Evolutionary conservation across 176 grass and related monocot genomes (phyloP).

Genomic region (Luzula sylvatica): DNA sequence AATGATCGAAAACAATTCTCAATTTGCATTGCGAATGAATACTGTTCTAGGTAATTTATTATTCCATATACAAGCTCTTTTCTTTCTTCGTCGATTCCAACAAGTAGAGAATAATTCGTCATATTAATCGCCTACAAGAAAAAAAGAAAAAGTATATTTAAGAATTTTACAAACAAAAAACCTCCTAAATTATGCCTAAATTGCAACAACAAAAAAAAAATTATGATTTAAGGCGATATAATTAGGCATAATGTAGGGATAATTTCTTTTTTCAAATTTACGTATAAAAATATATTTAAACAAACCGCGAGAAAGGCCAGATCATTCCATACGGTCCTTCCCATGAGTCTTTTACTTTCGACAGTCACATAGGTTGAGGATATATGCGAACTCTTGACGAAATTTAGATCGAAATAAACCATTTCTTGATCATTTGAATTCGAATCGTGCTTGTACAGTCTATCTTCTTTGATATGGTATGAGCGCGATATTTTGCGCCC

Average conservation of each 20-base stretch:
- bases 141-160: neutral
- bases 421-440: constrained; percentile 22
- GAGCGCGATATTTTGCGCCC: constrained; percentile 34
- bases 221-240: too few species aligned
- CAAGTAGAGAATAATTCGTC: constrained; percentile 57
- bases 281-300: neutral
- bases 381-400: constrained; percentile 40
- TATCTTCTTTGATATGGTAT: constrained; percentile 60
- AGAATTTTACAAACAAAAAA: too few species aligned
- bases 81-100: constrained; percentile 41
- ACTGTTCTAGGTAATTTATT: constrained; percentile 51
- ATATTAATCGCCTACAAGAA: constrained; percentile 55
- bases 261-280: neutral
- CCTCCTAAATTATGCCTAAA: neutral
- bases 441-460: constrained; percentile 24
- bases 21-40: constrained; percentile 57
- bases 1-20: constrained; percentile 54
- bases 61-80: constrained; percentile 48
- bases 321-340: constrained; percentile 65
- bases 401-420: constrained; percentile 63
- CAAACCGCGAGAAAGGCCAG: constrained; percentile 57
- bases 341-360: constrained; percentile 52
- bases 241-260: too few species aligned
- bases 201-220: too few species aligned
- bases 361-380: constrained; percentile 56